Conservation (phyloP, 306 rosid species). For the Pyrus pyrifolia region DNA sequence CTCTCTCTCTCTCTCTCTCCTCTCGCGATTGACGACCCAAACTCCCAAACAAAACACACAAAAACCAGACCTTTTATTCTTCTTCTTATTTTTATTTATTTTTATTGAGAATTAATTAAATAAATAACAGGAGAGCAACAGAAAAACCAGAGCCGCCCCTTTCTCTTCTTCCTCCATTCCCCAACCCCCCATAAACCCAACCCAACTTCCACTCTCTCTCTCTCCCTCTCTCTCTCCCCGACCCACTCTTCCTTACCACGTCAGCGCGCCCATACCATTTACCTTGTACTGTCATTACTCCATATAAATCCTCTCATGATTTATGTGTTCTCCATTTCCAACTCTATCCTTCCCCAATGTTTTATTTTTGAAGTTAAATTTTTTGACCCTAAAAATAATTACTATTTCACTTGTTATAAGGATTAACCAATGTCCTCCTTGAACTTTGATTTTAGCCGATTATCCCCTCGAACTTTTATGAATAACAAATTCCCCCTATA, state of each 20-base stretch:
- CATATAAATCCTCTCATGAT: too few species aligned
- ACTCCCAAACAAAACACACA: neutral
- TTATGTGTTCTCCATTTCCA: neutral
- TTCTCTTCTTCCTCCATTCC: neutral
- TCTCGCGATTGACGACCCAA: neutral
- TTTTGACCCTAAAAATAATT: neutral
- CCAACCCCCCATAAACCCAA: slow-evolving; percentile 1
- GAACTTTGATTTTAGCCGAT: too few species aligned
- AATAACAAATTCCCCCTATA: too few species aligned
- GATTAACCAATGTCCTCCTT: too few species aligned
- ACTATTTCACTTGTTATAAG: neutral
- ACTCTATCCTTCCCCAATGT: neutral
- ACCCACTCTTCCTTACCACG: slow-evolving; percentile 24
- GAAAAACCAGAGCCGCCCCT: neutral
- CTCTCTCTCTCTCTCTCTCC: neutral
- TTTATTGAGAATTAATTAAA: neutral
- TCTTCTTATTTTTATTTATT: neutral
- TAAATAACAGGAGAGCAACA: neutral
- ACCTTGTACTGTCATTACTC: neutral
- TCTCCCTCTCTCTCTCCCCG: neutral
- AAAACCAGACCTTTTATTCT: neutral
- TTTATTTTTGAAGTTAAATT: neutral
- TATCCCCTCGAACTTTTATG: too few species aligned
- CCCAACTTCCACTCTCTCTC: slow-evolving; percentile 10
- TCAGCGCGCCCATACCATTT: slow-evolving; percentile 4